Percentiles rank a stretch among this genome's conserved stretches.
phyloP scores from a whole-genome alignment of 352 stramenopile genomes.

The Pythium utonaiense region DNA sequence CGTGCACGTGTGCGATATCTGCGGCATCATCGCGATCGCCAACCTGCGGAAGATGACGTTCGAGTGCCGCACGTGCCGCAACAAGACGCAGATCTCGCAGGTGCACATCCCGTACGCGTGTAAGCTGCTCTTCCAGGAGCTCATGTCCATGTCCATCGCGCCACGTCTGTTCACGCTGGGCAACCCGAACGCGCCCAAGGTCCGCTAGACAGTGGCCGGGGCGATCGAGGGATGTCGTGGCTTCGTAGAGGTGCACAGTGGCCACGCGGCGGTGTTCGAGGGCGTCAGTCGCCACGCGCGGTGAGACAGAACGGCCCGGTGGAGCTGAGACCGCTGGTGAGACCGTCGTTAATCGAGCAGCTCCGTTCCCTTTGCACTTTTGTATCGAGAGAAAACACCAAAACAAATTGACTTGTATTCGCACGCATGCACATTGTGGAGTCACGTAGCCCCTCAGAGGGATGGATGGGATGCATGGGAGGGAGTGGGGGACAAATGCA shows the following conservation, averaged over 20 bases:
- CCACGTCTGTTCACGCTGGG: slow-evolving; percentile 95
- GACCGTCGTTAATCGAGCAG: slow-evolving; percentile 1
- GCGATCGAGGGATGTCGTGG: not conserved
- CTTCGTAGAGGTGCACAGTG: not conserved
- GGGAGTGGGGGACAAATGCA: too few relatives aligned
- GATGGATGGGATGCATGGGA: too few relatives aligned
- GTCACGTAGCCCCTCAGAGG: too few relatives aligned
- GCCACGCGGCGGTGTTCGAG: not conserved
- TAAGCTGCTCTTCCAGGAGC: slow-evolving; percentile 99
- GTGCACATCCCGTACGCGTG: slow-evolving; percentile 99
- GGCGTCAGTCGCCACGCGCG: not conserved
- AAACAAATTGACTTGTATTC: not conserved
- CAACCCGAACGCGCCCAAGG: slow-evolving; percentile 68
- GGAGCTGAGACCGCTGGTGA: too few relatives aligned
- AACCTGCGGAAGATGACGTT: slow-evolving; percentile 99
- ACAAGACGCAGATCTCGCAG: slow-evolving; percentile 94
- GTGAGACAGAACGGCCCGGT: not conserved
- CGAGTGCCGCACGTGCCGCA: slow-evolving; percentile 94
- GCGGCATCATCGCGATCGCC: slow-evolving; percentile 98
- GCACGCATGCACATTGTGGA: too few relatives aligned
- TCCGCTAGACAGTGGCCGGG: slow-evolving; percentile 25
- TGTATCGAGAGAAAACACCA: not conserved
- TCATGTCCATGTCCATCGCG: slow-evolving; percentile 99
- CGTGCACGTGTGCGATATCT: slow-evolving; percentile 98
- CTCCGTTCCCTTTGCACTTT: not conserved